These are phyloP conservation scores for Corynespora cassiicola DNA, from an alignment of 2,329 filamentous ascomycete species.

Conservation along the genomic window DNA sequence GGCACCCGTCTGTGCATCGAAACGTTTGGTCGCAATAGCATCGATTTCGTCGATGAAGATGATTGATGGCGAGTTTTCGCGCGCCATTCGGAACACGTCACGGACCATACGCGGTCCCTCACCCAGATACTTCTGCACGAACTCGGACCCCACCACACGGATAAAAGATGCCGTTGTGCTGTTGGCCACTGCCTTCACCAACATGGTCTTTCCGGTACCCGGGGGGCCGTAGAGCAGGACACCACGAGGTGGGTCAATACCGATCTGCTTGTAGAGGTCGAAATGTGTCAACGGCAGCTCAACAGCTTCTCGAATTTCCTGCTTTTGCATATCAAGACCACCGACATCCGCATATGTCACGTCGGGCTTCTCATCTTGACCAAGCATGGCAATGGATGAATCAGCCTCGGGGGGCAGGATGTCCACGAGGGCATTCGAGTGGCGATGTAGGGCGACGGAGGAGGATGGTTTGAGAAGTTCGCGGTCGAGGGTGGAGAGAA, in stretches of 20 bases:
- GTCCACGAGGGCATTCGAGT: constrained; percentile 98
- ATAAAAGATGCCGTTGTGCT: constrained; percentile 98
- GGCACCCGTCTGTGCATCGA: constrained; percentile 97
- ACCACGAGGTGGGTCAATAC: constrained; percentile 96
- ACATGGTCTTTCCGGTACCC: constrained; percentile 95
- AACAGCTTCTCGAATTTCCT: constrained; percentile 97
- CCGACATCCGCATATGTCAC: constrained; percentile 98
- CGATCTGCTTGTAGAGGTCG: constrained; percentile 98
- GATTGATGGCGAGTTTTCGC: constrained; percentile 96
- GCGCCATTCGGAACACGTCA: constrained; percentile 98
- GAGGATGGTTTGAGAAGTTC: constrained; percentile 98
- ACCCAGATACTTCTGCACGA: constrained; percentile 98
- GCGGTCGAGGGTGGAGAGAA: constrained; percentile 96
- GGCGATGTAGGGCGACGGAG: constrained; percentile 94
- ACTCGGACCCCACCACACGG: constrained; percentile 96
- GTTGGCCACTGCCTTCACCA: constrained; percentile 98
- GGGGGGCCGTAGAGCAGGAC: constrained; percentile 96
- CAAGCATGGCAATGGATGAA: constrained; percentile 98
- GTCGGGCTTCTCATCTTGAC: constrained; percentile 95
- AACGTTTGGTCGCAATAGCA: constrained; percentile 98
- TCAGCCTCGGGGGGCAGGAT: constrained; percentile 99
- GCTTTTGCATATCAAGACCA: constrained; percentile 99
- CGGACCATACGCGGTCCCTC: constrained; percentile 98
- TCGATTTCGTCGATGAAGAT: constrained; percentile 99
- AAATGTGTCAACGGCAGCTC: constrained; percentile 97